Conservation (phyloP, 306 rosid species). For the Glycyrrhiza uralensis region DNA sequence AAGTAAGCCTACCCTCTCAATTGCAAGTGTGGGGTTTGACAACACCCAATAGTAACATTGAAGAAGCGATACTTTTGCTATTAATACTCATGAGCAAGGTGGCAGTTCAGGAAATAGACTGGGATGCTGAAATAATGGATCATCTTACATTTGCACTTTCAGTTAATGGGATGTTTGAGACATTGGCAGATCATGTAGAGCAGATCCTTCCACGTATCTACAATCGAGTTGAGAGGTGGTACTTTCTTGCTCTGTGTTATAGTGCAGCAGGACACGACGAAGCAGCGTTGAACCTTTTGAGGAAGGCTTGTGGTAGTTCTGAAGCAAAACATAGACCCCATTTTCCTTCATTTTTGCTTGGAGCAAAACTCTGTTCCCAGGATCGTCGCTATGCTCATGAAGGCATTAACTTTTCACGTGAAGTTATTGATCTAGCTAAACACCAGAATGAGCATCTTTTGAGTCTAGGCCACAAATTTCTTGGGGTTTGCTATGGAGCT, state of each 20-base stretch:
- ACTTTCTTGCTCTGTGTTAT: constrained; percentile 83
- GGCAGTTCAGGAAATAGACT: constrained; percentile 46
- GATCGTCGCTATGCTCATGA: constrained; percentile 47
- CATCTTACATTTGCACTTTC: constrained; percentile 79
- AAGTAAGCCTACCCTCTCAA: constrained; percentile 56
- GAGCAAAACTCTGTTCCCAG: constrained; percentile 67
- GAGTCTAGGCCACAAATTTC: constrained; percentile 56
- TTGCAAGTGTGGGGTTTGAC: constrained; percentile 51
- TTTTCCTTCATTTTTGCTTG: constrained; percentile 58
- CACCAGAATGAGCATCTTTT: constrained; percentile 48
- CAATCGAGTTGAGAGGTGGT: constrained; percentile 69
- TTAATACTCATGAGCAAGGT: constrained; percentile 58
- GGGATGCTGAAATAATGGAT: constrained; percentile 79
- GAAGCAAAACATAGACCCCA: constrained; percentile 52
- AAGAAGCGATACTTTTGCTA: constrained; percentile 73
- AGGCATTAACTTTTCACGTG: constrained; percentile 52
- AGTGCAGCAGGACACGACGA: constrained; percentile 64
- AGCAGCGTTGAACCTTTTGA: constrained; percentile 64
- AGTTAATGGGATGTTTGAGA: constrained; percentile 50
- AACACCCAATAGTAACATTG: constrained; percentile 51
- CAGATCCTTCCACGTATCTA: constrained; percentile 69
- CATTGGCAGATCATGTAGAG: constrained; percentile 66
- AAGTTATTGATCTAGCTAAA: constrained; percentile 45
- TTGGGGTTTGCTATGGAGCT: constrained; percentile 73
- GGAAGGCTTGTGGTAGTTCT: constrained; percentile 62